Percentiles rank a stretch among this genome's conserved stretches.
Conservation (phyloP, 1,284 basidiomycete species). For the Apiotrichum montevideense region DNA sequence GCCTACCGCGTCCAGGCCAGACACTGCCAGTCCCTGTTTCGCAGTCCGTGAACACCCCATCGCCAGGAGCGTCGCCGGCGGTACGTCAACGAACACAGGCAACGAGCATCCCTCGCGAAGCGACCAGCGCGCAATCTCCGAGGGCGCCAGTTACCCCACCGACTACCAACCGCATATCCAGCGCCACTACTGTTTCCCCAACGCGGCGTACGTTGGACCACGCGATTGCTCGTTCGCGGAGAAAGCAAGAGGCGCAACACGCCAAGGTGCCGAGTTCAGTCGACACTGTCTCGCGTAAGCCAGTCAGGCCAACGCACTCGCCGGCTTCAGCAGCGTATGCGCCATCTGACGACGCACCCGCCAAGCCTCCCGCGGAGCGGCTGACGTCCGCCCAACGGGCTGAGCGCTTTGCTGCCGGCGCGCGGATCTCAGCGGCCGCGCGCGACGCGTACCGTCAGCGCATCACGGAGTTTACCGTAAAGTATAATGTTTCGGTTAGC, state of each 20-base stretch:
- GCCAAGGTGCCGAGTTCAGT: not conserved
- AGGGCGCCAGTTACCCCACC: too few species aligned
- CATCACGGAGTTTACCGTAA: not conserved
- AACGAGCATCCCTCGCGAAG: too few species aligned
- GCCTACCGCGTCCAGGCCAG: too few species aligned
- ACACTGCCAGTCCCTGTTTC: too few species aligned
- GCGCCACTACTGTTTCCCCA: not conserved
- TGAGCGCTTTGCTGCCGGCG: not conserved
- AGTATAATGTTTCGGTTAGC: not conserved
- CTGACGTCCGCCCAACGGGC: not conserved
- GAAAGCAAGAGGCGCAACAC: not conserved
- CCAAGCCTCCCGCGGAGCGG: not conserved
- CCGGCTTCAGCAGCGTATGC: too few species aligned
- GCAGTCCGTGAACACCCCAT: too few species aligned
- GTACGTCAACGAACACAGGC: too few species aligned
- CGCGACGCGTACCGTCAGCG: not conserved
- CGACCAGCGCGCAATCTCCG: too few species aligned
- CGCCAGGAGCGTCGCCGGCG: too few species aligned
- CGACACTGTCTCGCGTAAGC: not conserved
- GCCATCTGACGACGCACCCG: too few species aligned
- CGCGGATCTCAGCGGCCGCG: not conserved
- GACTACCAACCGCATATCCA: too few species aligned
- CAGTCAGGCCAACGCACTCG: not conserved
- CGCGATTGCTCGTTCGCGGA: not conserved
- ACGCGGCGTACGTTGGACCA: not conserved